phyloP scores from a whole-genome alignment of 768 basidiomycete genomes.

The Auricularia auricula-judae region DNA sequence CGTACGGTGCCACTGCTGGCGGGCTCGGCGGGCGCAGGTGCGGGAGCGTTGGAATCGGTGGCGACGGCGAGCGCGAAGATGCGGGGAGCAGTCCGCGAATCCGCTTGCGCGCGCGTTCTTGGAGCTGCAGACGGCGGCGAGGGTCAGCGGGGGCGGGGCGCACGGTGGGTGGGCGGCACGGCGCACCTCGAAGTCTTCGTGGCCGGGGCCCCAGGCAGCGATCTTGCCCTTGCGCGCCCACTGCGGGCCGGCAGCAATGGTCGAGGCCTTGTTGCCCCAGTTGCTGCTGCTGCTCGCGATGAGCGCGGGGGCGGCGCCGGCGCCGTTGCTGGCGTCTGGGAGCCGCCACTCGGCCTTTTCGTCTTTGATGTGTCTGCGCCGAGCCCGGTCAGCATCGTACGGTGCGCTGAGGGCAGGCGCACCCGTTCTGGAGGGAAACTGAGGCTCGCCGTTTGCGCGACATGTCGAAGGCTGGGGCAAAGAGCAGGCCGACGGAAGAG shows the following conservation, averaged over 20 bases:
- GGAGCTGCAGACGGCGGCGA: conserved; percentile 35
- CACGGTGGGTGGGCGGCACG: conserved; percentile 9
- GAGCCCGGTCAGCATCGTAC: background rate
- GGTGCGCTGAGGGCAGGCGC: background rate
- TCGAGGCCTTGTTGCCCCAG: conserved; percentile 68
- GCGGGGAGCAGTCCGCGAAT: conserved; percentile 55
- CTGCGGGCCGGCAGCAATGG: conserved; percentile 44
- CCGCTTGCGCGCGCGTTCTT: conserved; percentile 76
- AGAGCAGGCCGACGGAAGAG: background rate
- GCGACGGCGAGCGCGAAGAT: conserved; percentile 49
- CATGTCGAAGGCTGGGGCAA: background rate
- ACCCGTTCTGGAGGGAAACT: background rate
- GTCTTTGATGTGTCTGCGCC: background rate
- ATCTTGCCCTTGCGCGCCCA: conserved; percentile 80
- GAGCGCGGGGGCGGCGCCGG: background rate
- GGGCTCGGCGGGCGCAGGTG: conserved; percentile 74
- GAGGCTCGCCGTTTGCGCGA: background rate
- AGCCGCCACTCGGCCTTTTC: background rate
- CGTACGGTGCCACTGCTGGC: conserved; percentile 67
- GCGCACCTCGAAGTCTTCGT: conserved; percentile 77
- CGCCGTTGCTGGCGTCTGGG: background rate
- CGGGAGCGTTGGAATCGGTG: conserved; percentile 44
- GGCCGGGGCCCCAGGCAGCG: conserved; percentile 70
- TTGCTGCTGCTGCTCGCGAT: conserved; percentile 27
- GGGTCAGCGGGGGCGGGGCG: background rate